Evolutionary conservation across 2,329 filamentous ascomycete species (phyloP).

Genomic region (Colletotrichum plurivorum): DNA sequence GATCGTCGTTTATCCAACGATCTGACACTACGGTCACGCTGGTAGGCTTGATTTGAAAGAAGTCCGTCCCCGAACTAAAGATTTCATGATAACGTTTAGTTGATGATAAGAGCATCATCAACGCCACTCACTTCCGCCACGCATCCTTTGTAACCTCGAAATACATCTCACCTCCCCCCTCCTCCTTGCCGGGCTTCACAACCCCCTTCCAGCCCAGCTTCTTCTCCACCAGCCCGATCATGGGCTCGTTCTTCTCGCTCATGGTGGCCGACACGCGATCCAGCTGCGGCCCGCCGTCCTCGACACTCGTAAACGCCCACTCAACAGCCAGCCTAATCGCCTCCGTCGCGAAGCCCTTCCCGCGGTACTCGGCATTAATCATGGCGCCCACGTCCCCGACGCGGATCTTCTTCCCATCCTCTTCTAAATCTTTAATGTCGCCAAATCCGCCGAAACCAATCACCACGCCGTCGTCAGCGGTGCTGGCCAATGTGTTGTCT

Average conservation of each 20-base stretch:
- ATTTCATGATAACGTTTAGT: too few relatives aligned
- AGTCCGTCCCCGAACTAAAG: too few relatives aligned
- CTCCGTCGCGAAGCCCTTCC: constrained; percentile 45
- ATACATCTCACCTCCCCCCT: constrained; percentile 43
- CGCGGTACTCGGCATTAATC: constrained; percentile 44
- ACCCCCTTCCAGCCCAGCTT: constrained; percentile 45
- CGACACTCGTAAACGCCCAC: constrained; percentile 45
- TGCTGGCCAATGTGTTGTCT: not conserved
- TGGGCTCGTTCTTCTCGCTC: constrained; percentile 43
- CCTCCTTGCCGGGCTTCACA: constrained; percentile 34
- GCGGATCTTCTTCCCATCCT: constrained; percentile 39
- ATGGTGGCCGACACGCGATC: constrained; percentile 47
- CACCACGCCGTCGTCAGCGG: constrained; percentile 28
- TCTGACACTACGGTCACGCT: too few relatives aligned
- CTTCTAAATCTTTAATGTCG: constrained; percentile 45
- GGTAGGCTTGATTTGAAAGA: too few relatives aligned
- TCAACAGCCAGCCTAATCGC: constrained; percentile 45
- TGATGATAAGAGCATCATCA: too few relatives aligned
- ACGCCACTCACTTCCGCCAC: constrained; percentile 35
- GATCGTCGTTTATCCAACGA: too few relatives aligned
- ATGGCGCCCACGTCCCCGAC: constrained; percentile 48
- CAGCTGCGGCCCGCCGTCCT: constrained; percentile 46
- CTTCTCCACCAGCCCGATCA: constrained; percentile 43
- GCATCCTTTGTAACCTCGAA: constrained; percentile 44
- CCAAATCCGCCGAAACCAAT: constrained; percentile 50